A percentile compares a stretch with the other conserved stretches of the same genome.
Conservation (phyloP, 176 grass and related monocot genomes). For the Olyra latifolia region DNA sequence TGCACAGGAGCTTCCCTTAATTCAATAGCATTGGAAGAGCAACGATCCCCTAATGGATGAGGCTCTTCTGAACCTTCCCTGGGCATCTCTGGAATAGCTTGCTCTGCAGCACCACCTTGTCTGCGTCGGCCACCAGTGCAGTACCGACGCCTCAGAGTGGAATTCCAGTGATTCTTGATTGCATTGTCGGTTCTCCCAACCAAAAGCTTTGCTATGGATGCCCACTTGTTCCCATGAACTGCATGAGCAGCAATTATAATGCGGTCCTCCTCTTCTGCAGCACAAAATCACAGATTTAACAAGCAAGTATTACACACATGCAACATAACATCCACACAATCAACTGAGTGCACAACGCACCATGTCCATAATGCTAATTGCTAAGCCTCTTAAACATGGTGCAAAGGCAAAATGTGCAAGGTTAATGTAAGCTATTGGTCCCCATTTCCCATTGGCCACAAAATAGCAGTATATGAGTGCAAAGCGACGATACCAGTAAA, state of each 20-base stretch:
- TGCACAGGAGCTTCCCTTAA: slow-evolving; percentile 37
- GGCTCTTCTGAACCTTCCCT: slow-evolving; percentile 54
- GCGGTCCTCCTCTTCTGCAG: slow-evolving; percentile 85
- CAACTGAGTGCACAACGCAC: neutral
- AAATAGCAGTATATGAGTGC: neutral
- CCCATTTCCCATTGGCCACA: slow-evolving; percentile 11
- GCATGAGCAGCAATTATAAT: slow-evolving; percentile 84
- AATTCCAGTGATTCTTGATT: slow-evolving; percentile 99
- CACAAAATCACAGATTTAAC: slow-evolving; percentile 33
- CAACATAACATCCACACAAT: neutral
- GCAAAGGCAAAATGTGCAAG: neutral
- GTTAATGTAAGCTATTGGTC: neutral
- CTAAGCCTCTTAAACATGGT: neutral
- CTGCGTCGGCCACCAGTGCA: slow-evolving; percentile 44
- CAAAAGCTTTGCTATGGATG: slow-evolving; percentile 85
- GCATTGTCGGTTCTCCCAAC: slow-evolving; percentile 91
- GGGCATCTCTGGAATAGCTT: slow-evolving; percentile 34
- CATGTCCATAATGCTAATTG: neutral
- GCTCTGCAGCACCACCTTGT: slow-evolving; percentile 35
- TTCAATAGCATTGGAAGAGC: slow-evolving; percentile 45
- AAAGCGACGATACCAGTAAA: slow-evolving; percentile 75
- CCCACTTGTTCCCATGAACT: slow-evolving; percentile 95
- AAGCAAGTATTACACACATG: neutral
- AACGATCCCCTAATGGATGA: slow-evolving; percentile 35
- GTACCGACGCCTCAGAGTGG: slow-evolving; percentile 70